Evolutionary conservation across 306 rosid genomes (phyloP), one percentile per base, ranked within the genome.

Genomic region (Vigna mungo): DNA sequence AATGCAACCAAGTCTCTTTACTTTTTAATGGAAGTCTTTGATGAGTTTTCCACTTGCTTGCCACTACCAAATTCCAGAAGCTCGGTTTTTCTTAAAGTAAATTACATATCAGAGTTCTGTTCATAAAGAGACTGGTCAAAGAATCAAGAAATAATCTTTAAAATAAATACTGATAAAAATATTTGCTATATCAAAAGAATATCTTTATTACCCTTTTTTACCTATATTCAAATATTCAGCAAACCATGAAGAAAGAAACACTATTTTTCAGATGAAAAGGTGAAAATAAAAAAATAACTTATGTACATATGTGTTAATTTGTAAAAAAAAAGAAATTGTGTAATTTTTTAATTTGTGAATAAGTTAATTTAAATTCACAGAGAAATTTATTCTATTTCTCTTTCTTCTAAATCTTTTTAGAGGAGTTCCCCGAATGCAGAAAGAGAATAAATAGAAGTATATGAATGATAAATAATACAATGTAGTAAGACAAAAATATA

Each of bases 31-130:
- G 51, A 51, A 70, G 32, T 60, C 61, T 72, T 23, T 43, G 85
- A 82, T 83, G 52, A 67, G 76, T 72, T 72, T 78, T 80, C 67
- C 77, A 69, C 44, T 68, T 65, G 49, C 30, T 75, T 54, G 1
- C 68, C 72, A 65, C 71, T 76, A 36, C 27, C 61, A 60, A 46
- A 62, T 82, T 86, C 90, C 86, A 69, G 82, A 87, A 84, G 75
- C 60, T 68, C 16, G 43, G 60, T 8, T 54, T 59, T 47, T 66
- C 61, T 59, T 14, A 2, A 14, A 27, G 12, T 59, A 30, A 59
- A 59, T 30, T 27, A 59, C 41, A 59, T 14, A 59, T 17, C 41
- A 27, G 15, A 25, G 17, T 58, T 9, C 17, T 58, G 37, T 13
- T 27, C 32, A 58, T 23, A 58, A 58, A 59, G 20, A 58, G 64